Conservation (phyloP, 2,329 filamentous ascomycete species). For the Colletotrichum sidae region DNA sequence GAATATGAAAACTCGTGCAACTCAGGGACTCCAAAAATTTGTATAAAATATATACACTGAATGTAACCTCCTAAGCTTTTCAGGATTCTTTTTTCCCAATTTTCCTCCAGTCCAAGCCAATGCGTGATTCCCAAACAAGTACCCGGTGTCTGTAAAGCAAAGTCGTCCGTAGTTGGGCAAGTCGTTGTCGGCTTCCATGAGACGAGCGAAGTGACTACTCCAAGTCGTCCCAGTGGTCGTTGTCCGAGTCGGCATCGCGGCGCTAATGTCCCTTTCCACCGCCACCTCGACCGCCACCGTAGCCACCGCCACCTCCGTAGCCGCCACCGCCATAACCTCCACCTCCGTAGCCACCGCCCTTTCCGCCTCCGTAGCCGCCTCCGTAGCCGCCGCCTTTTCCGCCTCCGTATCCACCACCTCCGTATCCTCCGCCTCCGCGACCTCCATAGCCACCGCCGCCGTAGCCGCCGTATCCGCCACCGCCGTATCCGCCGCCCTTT, state of each 20-base stretch:
- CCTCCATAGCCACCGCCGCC: constrained; percentile 1
- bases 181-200: background rate
- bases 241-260: background rate
- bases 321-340: constrained; percentile 1
- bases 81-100: background rate
- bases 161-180: background rate
- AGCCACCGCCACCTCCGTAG: background rate
- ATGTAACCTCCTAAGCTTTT: background rate
- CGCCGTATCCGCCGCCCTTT: background rate
- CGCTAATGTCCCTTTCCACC: constrained; percentile 12
- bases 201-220: background rate
- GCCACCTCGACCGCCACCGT: background rate
- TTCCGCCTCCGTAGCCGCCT: background rate
- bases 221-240: background rate
- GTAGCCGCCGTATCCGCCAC: background rate
- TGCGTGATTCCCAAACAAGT: background rate
- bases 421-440: background rate
- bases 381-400: background rate
- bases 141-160: background rate
- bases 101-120: constrained; percentile 2
- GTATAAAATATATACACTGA: constrained; percentile 3
- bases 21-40: background rate
- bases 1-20: background rate
- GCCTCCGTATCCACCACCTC: background rate
- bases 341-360: constrained; percentile 7